Percentiles rank a stretch among this genome's conserved stretches.
These are phyloP conservation scores for Comarum palustre DNA, from an alignment of 306 rosid species.

Conservation along the genomic window DNA sequence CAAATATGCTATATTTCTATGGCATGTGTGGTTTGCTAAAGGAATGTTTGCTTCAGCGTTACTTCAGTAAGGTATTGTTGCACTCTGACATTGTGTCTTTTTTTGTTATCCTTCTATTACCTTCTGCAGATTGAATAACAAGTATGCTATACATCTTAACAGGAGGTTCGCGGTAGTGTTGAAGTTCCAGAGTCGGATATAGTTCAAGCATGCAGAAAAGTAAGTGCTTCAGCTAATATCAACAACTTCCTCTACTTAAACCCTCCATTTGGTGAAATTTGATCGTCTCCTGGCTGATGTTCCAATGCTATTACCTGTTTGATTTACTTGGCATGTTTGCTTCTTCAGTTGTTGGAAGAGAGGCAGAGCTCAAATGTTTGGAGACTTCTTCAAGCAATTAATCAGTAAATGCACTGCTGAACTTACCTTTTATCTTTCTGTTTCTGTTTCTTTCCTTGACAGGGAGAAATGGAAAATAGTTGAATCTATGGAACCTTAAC, in stretches of 20 bases:
- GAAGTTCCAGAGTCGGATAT: constrained; percentile 89
- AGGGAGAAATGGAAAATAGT: neutral
- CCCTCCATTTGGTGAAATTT: constrained; percentile 25
- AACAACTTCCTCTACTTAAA: constrained; percentile 5
- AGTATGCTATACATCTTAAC: constrained; percentile 22
- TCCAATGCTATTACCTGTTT: constrained; percentile 13
- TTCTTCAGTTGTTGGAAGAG: constrained; percentile 73
- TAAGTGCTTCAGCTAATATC: constrained; percentile 37
- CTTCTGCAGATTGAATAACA: constrained; percentile 11
- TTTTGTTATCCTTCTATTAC: neutral
- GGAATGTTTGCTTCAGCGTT: constrained; percentile 84
- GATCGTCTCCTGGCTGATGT: constrained; percentile 5
- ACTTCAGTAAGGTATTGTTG: constrained; percentile 76
- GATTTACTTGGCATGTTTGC: constrained; percentile 25
- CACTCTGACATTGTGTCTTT: neutral
- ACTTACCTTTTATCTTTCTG: constrained; percentile 9
- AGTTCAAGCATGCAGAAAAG: constrained; percentile 89
- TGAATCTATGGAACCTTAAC: constrained; percentile 15
- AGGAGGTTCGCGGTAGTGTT: constrained; percentile 80
- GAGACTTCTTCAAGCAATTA: constrained; percentile 71
- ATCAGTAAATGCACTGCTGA: constrained; percentile 41
- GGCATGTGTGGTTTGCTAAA: constrained; percentile 80
- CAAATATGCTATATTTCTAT: constrained; percentile 73
- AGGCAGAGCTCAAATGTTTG: constrained; percentile 70
- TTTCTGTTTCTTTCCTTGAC: neutral